Percentiles rank a stretch among this genome's conserved stretches.
Evolutionary conservation across 1,284 basidiomycete genomes (phyloP).

Genomic region (Trichosporon coremiiforme): DNA sequence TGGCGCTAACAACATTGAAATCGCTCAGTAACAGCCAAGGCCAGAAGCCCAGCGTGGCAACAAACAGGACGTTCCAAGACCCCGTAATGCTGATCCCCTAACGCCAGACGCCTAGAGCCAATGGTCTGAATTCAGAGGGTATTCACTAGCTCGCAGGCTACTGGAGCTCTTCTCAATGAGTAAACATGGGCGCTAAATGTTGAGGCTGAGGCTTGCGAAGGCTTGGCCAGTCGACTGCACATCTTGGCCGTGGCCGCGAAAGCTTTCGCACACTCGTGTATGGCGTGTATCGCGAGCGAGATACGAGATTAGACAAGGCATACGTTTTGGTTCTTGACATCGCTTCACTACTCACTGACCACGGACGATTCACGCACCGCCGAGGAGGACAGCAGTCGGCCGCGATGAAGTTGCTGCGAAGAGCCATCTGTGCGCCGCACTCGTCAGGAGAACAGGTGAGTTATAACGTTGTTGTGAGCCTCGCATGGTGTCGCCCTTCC

Average conservation of each 20-base stretch:
- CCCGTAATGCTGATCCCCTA: constrained; percentile 10
- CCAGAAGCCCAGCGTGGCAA: too few relatives aligned
- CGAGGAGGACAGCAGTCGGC: neutral
- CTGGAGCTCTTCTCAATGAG: neutral
- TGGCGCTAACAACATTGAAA: neutral
- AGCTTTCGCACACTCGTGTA: neutral
- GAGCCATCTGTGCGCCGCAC: constrained; percentile 3
- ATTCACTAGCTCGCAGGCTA: constrained; percentile 8
- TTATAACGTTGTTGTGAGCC: neutral
- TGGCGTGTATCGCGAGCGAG: neutral
- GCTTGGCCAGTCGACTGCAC: neutral
- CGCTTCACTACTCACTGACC: neutral
- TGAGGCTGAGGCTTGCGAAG: constrained; percentile 4
- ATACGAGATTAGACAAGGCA: neutral
- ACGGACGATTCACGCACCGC: neutral
- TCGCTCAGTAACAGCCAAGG: neutral
- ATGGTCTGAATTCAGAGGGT: neutral
- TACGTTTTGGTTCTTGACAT: neutral
- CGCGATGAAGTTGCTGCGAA: constrained; percentile 3
- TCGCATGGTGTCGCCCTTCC: neutral
- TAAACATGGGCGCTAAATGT: constrained; percentile 9
- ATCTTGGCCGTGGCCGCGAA: constrained; percentile 1
- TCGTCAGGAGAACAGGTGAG: neutral
- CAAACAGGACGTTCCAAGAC: neutral
- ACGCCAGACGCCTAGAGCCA: neutral